Evolutionary conservation across 495 filamentous ascomycete species (phyloP), one percentile per base, ranked within the genome.

Genomic region (Parathielavia appendiculata): DNA sequence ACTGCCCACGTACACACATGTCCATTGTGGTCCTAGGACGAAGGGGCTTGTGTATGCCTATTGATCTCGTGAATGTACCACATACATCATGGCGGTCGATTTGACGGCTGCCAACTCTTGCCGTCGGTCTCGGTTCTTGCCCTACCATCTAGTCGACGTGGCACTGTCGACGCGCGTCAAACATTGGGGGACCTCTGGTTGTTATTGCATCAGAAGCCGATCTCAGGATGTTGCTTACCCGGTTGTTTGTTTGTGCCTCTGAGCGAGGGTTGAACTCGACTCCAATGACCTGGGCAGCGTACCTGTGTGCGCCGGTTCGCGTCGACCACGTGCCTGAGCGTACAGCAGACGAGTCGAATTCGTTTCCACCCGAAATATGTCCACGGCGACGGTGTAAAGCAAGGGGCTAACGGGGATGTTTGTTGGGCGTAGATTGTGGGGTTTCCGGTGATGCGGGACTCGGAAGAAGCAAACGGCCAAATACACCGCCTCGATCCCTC

Each of bases 151-250:
- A 16, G n/a, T n/a, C 19, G 19, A 51, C 8, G 49, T 51, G 49
- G 1, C 35, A 51, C 49, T n/a, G 10, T 12, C 19, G 49, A 51
- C 49, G 34, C 35, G 49, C 49, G 49, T 51, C 49, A 51, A 51
- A 39, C 19, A 19, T 5, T 17, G 20, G 9, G 20, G 13, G 8
- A 4, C 11, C 22, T 16, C 45, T 4, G 5, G 13, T 7, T 39
- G 3, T 16, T 23, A 14, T 32, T 14, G 2, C 14, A 17, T 17
- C 12, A 14, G 8, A 32, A 32, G 22, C 11, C 19, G 11, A 35
- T 39, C 35, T 40, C 49, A 35, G 49, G 49, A 51, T 51, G 49
- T 35, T 39, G 49, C 49, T 23, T 20, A 9, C 16, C 17, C 0
- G 1, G 5, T 46, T 26, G 35, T 46, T 45, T 12, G 12, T 16